Evolutionary conservation across 306 rosid species (phyloP), one percentile per base, ranked within the genome.

Genomic region (Senna tora): DNA sequence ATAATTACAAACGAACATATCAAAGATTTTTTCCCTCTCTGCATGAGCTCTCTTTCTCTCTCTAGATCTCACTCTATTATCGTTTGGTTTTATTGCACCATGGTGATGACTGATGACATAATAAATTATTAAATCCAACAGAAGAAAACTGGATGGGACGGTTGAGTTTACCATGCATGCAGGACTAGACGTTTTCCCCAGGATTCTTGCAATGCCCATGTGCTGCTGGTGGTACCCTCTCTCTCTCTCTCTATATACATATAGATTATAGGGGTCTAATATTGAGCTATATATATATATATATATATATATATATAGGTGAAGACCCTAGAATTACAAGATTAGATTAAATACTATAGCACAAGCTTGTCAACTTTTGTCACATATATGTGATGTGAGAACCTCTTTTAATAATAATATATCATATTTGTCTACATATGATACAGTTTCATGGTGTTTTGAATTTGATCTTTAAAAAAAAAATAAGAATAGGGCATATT

Each of bases 161-260:
- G 7, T 34, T 67, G 60, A 50, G 60, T 17, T 50, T 50, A 50
- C n/a, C 8, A 50, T 50, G 73, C 73, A 67, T 67, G 73, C 17
- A 50, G 13, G 71, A 46, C 28, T 6, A 67, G 60, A 67, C 73
- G 22, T 50, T 45, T 50, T 5, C 73, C 73, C 73, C 73, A 67
- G 45, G 73, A 50, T 32, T 67, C 60, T 51, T 33, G 73, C 46
- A 30, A 1, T 4, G 12, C 9, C 19, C 73, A 67, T 67, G 73
- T 67, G 60, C 12, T 2, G 45, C 4, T 33, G 12, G 32, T 67
- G 25, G 32, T 67, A n/a, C 49, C 60, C 32, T 32, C 12, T 15
- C 33, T 9, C 25, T 52, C 4, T 0, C 30, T 19, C 8, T 7
- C 6, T 17, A 50, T 50, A 50, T 16, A 11, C 21, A 15, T 33